A percentile compares a stretch with the other conserved stretches of the same genome.
Conservation (phyloP, 23 red algal genomes). For the Gracilariopsis chorda region DNA sequence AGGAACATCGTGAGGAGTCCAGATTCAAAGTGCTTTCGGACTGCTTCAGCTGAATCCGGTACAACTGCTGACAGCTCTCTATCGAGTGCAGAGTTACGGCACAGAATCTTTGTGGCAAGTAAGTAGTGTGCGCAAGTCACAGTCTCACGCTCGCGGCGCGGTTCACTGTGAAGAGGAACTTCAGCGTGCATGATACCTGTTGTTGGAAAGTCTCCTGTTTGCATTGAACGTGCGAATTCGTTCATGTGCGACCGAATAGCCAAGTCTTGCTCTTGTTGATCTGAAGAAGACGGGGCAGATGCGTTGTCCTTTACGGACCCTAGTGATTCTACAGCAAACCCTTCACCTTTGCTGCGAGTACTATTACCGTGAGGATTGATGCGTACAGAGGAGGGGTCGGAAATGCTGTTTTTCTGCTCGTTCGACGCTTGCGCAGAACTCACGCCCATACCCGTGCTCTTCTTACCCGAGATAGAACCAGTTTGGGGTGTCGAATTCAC, state of each 20-base stretch:
- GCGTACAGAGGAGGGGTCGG: not conserved
- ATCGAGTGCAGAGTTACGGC: conserved; percentile 26
- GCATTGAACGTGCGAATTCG: conserved; percentile 63
- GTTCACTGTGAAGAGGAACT: conserved; percentile 24
- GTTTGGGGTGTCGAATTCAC: conserved; percentile 12
- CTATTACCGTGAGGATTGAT: too few relatives aligned
- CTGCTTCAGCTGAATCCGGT: not conserved
- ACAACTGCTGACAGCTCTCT: not conserved
- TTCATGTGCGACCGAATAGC: conserved; percentile 61
- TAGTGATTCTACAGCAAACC: not conserved
- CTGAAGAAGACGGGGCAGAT: not conserved
- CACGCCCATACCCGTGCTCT: not conserved
- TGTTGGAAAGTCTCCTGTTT: conserved; percentile 40
- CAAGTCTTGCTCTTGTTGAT: conserved; percentile 14
- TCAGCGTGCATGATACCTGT: too few relatives aligned
- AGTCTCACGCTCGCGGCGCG: conserved; percentile 48
- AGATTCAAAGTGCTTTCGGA: conserved; percentile 22
- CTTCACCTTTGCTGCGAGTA: too few relatives aligned
- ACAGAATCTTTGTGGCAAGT: conserved; percentile 52
- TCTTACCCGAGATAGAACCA: too few relatives aligned
- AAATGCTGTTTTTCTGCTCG: not conserved
- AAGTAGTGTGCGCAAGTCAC: conserved; percentile 57
- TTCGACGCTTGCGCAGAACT: not conserved
- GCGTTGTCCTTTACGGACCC: not conserved
- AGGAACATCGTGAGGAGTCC: conserved; percentile 65